Conservation (phyloP, 1,139 yeast genomes). For the Geotrichum phurueaensis region DNA sequence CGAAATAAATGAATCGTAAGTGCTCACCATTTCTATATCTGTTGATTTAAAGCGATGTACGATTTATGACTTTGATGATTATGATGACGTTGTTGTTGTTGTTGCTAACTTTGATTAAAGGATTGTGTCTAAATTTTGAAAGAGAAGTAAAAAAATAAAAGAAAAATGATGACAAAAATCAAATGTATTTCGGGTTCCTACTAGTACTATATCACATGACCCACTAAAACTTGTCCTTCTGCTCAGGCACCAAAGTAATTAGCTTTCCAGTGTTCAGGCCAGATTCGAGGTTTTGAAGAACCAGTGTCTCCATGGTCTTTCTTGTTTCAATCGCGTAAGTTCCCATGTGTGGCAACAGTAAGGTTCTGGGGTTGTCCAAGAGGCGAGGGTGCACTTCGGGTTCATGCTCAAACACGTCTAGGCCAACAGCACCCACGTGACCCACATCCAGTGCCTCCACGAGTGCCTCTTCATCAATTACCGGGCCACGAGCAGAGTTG, state of each 20-base stretch:
- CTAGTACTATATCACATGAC: not conserved
- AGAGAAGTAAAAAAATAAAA: not conserved
- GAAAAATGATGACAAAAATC: not conserved
- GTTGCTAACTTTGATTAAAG: not conserved
- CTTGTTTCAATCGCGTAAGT: conserved; percentile 54
- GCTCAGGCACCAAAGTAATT: conserved; percentile 42
- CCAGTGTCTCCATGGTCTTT: conserved; percentile 52
- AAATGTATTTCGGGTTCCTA: not conserved
- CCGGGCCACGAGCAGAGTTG: conserved; percentile 62
- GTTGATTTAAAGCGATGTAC: not conserved
- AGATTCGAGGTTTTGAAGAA: conserved; percentile 40
- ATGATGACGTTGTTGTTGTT: not conserved
- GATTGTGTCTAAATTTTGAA: not conserved
- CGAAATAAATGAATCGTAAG: conserved; percentile 51
- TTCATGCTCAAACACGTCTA: conserved; percentile 80
- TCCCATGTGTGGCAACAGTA: conserved; percentile 64
- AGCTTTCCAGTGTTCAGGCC: conserved; percentile 53
- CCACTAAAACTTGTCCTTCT: conserved; percentile 15
- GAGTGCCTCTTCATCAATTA: conserved; percentile 68
- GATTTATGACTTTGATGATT: not conserved
- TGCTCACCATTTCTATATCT: not conserved
- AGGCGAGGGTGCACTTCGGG: conserved; percentile 45
- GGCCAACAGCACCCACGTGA: conserved; percentile 63
- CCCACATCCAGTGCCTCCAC: conserved; percentile 63
- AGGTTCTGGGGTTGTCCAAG: conserved; percentile 40